phyloP scores from a whole-genome alignment of 306 rosid species.

The Fragaria ananassa region DNA sequence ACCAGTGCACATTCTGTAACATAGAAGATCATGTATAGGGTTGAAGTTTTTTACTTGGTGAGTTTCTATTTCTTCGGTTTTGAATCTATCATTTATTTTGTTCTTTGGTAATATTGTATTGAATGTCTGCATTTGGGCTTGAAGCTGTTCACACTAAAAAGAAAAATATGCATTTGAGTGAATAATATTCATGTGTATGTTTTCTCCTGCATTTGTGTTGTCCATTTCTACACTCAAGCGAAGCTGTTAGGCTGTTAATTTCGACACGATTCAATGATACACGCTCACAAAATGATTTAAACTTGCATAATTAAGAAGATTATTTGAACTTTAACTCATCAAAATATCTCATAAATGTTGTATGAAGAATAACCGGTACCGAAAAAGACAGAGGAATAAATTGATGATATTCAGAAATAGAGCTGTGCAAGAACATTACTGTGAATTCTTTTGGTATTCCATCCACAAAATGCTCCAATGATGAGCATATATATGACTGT shows the following conservation, averaged over 20 bases:
- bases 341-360: too few relatives aligned
- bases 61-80: constrained; percentile 52
- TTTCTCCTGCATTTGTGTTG: constrained; percentile 14
- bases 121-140: constrained; percentile 58
- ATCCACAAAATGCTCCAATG: not conserved
- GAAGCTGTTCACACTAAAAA: constrained; percentile 51
- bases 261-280: not conserved
- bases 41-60: constrained; percentile 57
- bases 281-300: not conserved
- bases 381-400: not conserved
- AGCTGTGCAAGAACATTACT: not conserved
- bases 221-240: not conserved
- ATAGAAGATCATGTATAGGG: constrained; percentile 87
- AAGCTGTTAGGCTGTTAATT: not conserved
- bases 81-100: constrained; percentile 39
- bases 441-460: not conserved
- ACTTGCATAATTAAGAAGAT: not conserved
- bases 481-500: not conserved
- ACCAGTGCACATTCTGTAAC: constrained; percentile 73
- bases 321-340: not conserved
- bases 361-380: too few relatives aligned
- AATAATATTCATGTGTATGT: constrained; percentile 45
- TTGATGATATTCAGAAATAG: not conserved
- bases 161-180: constrained; percentile 60
- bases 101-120: constrained; percentile 51